phyloP scores from a whole-genome alignment of 495 filamentous ascomycete species.

The Trichocladium uniseriatum region DNA sequence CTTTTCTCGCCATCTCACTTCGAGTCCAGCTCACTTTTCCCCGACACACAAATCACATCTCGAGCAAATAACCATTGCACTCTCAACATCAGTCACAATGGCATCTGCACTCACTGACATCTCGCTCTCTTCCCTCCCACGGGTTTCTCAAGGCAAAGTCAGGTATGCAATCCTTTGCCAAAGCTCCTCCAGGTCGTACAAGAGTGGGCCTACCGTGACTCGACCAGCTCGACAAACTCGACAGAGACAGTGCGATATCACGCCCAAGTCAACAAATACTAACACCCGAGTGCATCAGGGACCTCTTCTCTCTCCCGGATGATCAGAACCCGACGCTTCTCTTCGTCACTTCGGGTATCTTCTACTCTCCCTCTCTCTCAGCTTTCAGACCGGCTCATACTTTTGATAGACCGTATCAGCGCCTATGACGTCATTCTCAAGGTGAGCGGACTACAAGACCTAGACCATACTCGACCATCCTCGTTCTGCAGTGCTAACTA shows the following conservation, averaged over 20 bases:
- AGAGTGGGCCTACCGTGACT: too few species aligned
- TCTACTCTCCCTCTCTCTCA: constrained; percentile 24
- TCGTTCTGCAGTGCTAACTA: neutral
- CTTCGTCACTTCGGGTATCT: constrained; percentile 53
- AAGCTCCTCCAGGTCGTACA: too few species aligned
- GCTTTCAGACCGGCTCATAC: neutral
- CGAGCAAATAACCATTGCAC: too few species aligned
- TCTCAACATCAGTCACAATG: neutral
- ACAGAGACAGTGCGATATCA: too few species aligned
- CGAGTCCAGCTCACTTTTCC: too few species aligned
- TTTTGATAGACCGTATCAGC: constrained; percentile 67
- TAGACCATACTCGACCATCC: neutral
- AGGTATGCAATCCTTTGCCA: constrained; percentile 41
- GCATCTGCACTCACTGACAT: constrained; percentile 3
- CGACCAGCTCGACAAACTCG: too few species aligned
- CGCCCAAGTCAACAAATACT: neutral
- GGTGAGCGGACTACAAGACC: constrained; percentile 50
- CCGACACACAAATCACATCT: too few species aligned
- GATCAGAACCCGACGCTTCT: constrained; percentile 68
- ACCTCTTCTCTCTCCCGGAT: constrained; percentile 48
- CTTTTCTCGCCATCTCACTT: too few species aligned
- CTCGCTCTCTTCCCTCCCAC: constrained; percentile 1
- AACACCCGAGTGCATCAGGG: neutral
- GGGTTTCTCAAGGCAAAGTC: constrained; percentile 51
- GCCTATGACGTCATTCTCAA: constrained; percentile 75